Percentiles rank a stretch among this genome's conserved stretches.
Evolutionary conservation across 176 grass and related monocot genomes (phyloP).

Genomic region (Tuctoria greenei): DNA sequence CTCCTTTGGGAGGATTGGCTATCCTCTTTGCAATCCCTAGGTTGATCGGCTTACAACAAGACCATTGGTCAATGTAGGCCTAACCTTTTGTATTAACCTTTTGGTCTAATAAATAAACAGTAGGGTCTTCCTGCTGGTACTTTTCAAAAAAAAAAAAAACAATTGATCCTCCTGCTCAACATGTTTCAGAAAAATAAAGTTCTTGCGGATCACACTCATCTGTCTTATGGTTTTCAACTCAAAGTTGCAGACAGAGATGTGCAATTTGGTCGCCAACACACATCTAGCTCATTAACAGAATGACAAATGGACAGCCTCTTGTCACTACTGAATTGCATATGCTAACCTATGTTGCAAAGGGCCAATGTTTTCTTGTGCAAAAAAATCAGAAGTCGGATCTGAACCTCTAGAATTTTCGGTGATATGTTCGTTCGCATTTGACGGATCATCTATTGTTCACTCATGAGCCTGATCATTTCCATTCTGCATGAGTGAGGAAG

Average conservation of each 20-base stretch:
- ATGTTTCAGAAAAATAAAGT: slow-evolving; percentile 6
- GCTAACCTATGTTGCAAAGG: not conserved
- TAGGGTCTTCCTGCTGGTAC: too few species aligned
- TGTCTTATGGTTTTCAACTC: not conserved
- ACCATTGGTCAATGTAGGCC: too few species aligned
- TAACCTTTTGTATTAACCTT: too few species aligned
- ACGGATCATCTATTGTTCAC: not conserved
- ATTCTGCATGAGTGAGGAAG: slow-evolving; percentile 10
- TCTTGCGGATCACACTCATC: slow-evolving; percentile 23
- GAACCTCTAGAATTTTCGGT: not conserved
- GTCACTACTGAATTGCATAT: slow-evolving; percentile 6
- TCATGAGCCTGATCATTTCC: not conserved
- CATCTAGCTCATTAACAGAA: not conserved
- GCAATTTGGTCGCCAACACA: slow-evolving; percentile 29
- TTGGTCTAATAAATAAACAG: too few species aligned
- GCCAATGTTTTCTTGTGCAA: not conserved
- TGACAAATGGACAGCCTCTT: not conserved
- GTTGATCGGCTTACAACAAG: too few species aligned
- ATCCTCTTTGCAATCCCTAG: too few species aligned
- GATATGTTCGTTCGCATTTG: slow-evolving; percentile 2
- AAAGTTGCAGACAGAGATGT: not conserved
- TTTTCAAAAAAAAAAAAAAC: too few species aligned
- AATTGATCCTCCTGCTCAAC: not conserved
- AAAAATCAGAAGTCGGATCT: not conserved
- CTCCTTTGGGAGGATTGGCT: too few species aligned